A percentile compares a stretch with the other conserved stretches of the same genome.
Conservation (phyloP, 768 basidiomycete genomes). For the Suillus hirtellus region DNA sequence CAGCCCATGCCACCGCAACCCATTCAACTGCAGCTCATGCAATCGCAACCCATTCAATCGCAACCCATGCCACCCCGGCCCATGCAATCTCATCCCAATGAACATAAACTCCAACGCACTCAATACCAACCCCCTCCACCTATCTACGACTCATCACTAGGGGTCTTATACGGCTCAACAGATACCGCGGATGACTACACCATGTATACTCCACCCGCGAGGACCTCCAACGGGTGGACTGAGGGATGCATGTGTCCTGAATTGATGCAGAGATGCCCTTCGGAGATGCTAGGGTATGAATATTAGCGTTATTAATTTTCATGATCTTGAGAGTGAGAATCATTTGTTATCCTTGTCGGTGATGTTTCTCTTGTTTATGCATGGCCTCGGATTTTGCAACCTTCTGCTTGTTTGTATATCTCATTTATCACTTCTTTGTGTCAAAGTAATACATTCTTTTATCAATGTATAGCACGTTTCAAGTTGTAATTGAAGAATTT, state of each 20-base stretch:
- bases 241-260: slow-evolving; percentile 7
- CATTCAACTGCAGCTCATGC: background rate
- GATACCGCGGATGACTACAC: background rate
- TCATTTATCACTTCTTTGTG: too few relatives aligned
- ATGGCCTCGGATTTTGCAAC: background rate
- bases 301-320: background rate
- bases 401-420: background rate
- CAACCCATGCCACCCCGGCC: background rate
- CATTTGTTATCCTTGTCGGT: too few relatives aligned
- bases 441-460: too few relatives aligned
- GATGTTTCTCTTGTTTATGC: background rate
- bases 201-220: background rate
- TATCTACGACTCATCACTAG: background rate
- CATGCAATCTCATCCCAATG: too few relatives aligned
- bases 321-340: too few relatives aligned
- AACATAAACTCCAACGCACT: too few relatives aligned
- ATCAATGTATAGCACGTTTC: too few relatives aligned
- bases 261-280: background rate
- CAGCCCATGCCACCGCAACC: background rate
- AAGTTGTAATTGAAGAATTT: too few relatives aligned
- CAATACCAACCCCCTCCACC: background rate
- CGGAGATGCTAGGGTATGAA: background rate
- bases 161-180: background rate
- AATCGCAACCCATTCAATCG: background rate
- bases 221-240: background rate